Percentiles rank a stretch among this genome's conserved stretches.
These are phyloP conservation scores for Cystofilobasidium capitatum DNA, from an alignment of 768 basidiomycete genomes.

Conservation along the genomic window DNA sequence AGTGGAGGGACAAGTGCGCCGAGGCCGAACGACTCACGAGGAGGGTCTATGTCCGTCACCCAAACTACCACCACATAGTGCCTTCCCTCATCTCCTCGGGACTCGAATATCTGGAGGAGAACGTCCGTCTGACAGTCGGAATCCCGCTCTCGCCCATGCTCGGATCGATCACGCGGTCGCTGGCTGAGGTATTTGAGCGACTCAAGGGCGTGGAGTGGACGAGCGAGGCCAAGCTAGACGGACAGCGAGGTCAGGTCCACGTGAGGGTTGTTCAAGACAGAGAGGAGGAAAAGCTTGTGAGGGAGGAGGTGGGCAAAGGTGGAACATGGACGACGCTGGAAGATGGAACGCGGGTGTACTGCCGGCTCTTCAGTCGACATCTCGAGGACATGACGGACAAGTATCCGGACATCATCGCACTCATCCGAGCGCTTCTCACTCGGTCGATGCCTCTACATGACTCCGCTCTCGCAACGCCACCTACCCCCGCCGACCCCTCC, in stretches of 20 bases:
- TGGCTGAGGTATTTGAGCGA: constrained; percentile 70
- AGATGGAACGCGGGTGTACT: constrained; percentile 28
- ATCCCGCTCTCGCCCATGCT: constrained; percentile 77
- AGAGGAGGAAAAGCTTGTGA: constrained; percentile 2
- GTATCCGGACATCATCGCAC: constrained; percentile 71
- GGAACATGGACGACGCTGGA: constrained; percentile 1
- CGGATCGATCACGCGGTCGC: constrained; percentile 73
- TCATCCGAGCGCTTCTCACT: constrained; percentile 49
- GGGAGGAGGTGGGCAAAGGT: constrained; percentile 13
- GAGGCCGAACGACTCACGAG: constrained; percentile 45
- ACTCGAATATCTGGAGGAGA: constrained; percentile 6
- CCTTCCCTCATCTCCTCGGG: constrained; percentile 42
- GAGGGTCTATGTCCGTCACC: constrained; percentile 66
- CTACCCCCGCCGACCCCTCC: background rate
- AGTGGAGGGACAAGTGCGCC: constrained; percentile 35
- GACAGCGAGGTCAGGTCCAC: constrained; percentile 44
- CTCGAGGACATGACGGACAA: constrained; percentile 28
- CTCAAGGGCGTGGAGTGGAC: constrained; percentile 55
- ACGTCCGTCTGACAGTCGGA: constrained; percentile 43
- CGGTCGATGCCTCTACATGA: background rate
- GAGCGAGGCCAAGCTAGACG: constrained; percentile 88
- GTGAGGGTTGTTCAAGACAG: constrained; percentile 28
- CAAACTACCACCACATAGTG: constrained; percentile 52
- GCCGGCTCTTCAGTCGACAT: constrained; percentile 53
- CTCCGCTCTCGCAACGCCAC: background rate